Evolutionary conservation across 352 stramenopile genomes (phyloP), one percentile per base, ranked within the genome.

Genomic region (Pythium plurisporium): DNA sequence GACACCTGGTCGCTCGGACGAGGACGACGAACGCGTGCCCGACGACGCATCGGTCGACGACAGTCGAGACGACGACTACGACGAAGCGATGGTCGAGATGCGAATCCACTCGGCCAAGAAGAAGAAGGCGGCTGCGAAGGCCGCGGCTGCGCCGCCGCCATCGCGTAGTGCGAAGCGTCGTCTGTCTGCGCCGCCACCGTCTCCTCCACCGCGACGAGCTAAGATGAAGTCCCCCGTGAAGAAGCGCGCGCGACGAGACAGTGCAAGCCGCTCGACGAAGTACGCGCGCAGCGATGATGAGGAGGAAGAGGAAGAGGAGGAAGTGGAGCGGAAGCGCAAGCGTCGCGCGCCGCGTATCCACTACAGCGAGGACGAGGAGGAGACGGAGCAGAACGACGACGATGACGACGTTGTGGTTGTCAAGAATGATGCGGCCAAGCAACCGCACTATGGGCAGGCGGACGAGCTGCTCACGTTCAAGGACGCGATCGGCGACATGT

Each of bases 401-500:
- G 56, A 64, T 19, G 64, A 53, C 1, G 45, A 55, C 15, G 53
- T 52, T 22, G 44, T 50, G 14, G 46, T 37, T n/a, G 40, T 49
- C 20, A 40, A 48, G 6, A 26, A 48, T 8, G 23, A 47, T 8
- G 34, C 22, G 20, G 36, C 37, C 25, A 38, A 29, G 15, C 68
- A 80, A 42, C 64, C 56, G 3, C 72, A 78, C 51, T 74, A 73
- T 27, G 62, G 76, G 9, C 50, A 74, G 19, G 55, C 66, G 8
- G 79, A 86, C 55, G 70, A 83, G 31, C 55, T 89, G 45, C 59
- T 86, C 31, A 69, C 64, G 9, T 89, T 89, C 38, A 76, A 86
- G 54, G 77, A 90, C 54, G 64, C 74, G 8, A 82, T 90, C 54
- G 75, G 77, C 1, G 73, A 88, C 23, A 62, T 88, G 64, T 87